Evolutionary conservation across 768 basidiomycete genomes (phyloP).

Genomic region (Collybia nuda): DNA sequence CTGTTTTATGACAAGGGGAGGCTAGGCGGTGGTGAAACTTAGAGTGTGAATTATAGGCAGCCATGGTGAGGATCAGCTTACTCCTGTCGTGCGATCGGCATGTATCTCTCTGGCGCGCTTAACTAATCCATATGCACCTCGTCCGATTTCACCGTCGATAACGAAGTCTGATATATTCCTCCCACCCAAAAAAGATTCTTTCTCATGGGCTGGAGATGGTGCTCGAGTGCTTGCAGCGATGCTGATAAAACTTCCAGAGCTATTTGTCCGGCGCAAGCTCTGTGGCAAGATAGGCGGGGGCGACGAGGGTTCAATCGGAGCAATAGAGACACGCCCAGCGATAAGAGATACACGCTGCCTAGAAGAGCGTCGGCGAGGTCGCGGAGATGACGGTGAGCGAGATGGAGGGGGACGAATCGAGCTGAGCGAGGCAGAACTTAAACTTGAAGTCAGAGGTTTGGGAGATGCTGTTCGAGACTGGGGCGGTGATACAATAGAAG

Average conservation of each 20-base stretch:
- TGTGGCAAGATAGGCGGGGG: constrained; percentile 60
- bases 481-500: constrained; percentile 31
- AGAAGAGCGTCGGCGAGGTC: constrained; percentile 74
- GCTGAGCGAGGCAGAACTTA: constrained; percentile 15
- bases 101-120: constrained; percentile 83
- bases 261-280: constrained; percentile 63
- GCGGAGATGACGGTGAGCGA: constrained; percentile 57
- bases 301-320: constrained; percentile 72
- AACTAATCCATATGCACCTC: constrained; percentile 94
- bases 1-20: constrained; percentile 93
- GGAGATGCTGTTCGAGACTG: constrained; percentile 34
- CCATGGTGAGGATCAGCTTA: constrained; percentile 40
- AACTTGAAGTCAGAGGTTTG: constrained; percentile 17
- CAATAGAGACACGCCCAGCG: constrained; percentile 78
- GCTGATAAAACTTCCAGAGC: constrained; percentile 63
- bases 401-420: constrained; percentile 27
- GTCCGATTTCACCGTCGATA: constrained; percentile 85
- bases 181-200: constrained; percentile 52
- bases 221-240: constrained; percentile 58
- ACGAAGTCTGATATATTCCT: constrained; percentile 84
- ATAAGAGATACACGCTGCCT: constrained; percentile 84
- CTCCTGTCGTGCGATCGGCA: constrained; percentile 77
- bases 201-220: constrained; percentile 53
- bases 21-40: constrained; percentile 43
- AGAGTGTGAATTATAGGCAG: constrained; percentile 12